Base-by-base conservation (phyloP, 2,329 filamentous ascomycete species). In the Colletotrichum falcatum region DNA sequence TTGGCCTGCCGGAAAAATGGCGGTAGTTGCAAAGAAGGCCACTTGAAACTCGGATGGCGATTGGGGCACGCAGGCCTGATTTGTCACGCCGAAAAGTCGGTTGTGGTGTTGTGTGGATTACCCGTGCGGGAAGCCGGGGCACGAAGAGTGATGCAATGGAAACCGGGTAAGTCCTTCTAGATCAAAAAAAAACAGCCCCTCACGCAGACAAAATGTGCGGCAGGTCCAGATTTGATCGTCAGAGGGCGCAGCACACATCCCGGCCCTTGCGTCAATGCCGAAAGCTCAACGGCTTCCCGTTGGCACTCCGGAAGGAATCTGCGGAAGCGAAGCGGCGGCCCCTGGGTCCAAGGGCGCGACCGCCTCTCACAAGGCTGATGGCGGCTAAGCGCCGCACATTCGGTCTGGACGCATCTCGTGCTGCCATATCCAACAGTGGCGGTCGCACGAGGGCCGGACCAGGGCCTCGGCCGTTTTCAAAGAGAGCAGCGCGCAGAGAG, bases 221-320 rank as follows among this genome's bases (percentile, higher is more conserved):
- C 46, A 35, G 37, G 62, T 60, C 64, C 37, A 48, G 68, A 63
- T 59, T 54, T 37, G 58, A 54, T 71, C 58, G 46, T 20, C 64
- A 26, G 30, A 62, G 44, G 59, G 53, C 68, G 64, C 64, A 71
- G 64, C 68, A 48, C 20, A 28, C 46, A 63, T 20, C 39, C 68
- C 26, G 4, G 30, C 23, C 23, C 44, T 67, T 28, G 28, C 20
- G 30, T 63, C 51, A 30, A 68, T 70, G 58, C 64, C 56, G 37
- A 53, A 61, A 42, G 26, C 23, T 18, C 9, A 4, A 6, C 44
- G n/a, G 14, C n/a, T 56, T 12, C 44, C 64, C 55, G 35, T 48
- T 42, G 28, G 11, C 35, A 28, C 16, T 8, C 26, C 20, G 33
- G 42, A 39, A 37, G 39, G 42, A 20, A 33, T 30, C 28, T 7